Evolutionary conservation across 257 asterid genomes (phyloP), one percentile per base, ranked within the genome.

Genomic region (Solanum lycopersicoides): DNA sequence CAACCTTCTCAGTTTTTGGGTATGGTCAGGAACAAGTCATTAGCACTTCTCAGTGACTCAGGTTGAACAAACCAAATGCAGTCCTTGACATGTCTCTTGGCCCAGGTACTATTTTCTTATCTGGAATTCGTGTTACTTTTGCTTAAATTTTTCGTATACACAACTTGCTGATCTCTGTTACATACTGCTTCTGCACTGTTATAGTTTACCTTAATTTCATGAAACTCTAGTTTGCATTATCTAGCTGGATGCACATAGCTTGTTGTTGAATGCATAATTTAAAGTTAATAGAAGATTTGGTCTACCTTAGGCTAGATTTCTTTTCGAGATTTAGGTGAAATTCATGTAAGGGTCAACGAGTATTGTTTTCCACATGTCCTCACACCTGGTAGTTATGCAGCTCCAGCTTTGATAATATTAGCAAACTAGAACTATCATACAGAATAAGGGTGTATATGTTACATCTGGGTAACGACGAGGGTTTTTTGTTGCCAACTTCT

Each of bases 61-160:
- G 93, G 90, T 9, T 93, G 94, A 23, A 88, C 94, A 89, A 93
- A 92, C 88, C 92, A 92, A 84, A 88, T 92, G 91, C 94, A 93
- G 50, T 92, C 95, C 89, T 89, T 92, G 89, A 91, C 91, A 37
- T 93, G 95, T 90, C 93, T 92, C 86, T 89, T 92, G 32, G 2
- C 20, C 18, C 10, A 21, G 30, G 32, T 50, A 74, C 16, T 74
- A 37, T 74, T 74, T 74, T 74, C 30, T 65, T 41, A 39, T 21
- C 13, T 85, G 44, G 83, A 42, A 15, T 28, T 35, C 45, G 23
- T 83, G n/a, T 83, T 37, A 45, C 34, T 16, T 79, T 44, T 44
- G 39, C 65, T 77, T 44, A 79, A 25, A 4, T 79, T 79, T 44
- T 45, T 44, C 41, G 0, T 47, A 16, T 80, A 10, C 68, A 80